Evolutionary conservation across 129 eudicot genomes (phyloP).

Genomic region (Lonicera japonica): DNA sequence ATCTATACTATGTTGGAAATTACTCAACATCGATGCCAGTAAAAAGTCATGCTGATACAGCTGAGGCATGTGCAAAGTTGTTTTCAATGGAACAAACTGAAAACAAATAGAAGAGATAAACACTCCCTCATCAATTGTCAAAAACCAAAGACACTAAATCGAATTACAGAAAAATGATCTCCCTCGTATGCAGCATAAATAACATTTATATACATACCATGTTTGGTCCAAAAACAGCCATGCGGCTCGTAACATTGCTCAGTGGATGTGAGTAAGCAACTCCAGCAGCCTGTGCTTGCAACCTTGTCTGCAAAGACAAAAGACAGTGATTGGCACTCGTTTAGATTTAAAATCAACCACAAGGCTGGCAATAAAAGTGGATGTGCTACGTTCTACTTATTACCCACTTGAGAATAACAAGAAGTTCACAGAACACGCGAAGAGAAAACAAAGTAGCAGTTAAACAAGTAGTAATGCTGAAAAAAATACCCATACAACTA

Average conservation of each 20-base stretch:
- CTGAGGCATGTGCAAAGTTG: too few relatives aligned
- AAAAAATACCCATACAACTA: too few relatives aligned
- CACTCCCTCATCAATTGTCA: background rate
- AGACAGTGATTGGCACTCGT: background rate
- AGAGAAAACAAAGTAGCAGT: background rate
- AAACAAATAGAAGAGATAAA: background rate
- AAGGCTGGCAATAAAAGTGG: background rate
- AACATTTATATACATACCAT: constrained; percentile 44
- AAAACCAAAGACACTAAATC: background rate
- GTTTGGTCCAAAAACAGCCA: constrained; percentile 88
- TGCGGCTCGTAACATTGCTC: constrained; percentile 70
- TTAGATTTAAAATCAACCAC: background rate
- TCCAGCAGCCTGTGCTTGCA: constrained; percentile 99
- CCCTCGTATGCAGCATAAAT: background rate
- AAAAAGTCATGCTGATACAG: too few relatives aligned
- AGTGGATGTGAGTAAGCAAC: constrained; percentile 78
- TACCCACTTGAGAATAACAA: background rate
- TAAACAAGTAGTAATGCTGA: background rate
- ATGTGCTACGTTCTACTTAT: too few relatives aligned
- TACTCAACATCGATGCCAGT: too few relatives aligned
- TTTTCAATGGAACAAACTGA: background rate
- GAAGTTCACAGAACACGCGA: background rate
- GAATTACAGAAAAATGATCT: background rate
- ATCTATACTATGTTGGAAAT: too few relatives aligned
- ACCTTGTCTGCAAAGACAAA: constrained; percentile 64